phyloP scores from a whole-genome alignment of 176 grass and related monocot species.

The Oryza glumipatula region DNA sequence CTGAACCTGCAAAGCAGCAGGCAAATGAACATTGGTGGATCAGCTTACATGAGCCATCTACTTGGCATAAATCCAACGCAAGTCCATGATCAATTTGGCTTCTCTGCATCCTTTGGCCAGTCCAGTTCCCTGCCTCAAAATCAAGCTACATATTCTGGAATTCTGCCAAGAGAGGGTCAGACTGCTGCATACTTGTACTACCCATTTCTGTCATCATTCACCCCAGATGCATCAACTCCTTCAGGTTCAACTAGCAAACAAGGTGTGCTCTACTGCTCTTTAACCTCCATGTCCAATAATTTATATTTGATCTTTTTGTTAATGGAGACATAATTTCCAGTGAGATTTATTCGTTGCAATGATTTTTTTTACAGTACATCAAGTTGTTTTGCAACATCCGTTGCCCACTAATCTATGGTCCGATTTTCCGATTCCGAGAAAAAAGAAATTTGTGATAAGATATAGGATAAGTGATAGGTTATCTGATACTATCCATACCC shows the following conservation, averaged over 20 bases:
- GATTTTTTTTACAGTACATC: neutral
- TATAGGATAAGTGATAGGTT: too few species aligned
- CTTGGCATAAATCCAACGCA: neutral
- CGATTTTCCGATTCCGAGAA: too few species aligned
- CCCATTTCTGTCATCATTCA: neutral
- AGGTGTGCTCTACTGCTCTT: conserved; percentile 10
- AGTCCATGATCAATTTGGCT: neutral
- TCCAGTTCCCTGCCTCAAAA: conserved; percentile 8
- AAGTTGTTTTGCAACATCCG: neutral
- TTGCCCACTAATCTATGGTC: neutral
- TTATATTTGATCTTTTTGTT: neutral
- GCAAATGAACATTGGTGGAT: neutral
- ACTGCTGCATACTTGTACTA: neutral
- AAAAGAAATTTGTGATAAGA: too few species aligned
- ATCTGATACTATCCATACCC: too few species aligned
- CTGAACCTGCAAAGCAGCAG: neutral
- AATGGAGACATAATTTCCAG: neutral
- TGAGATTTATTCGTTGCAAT: neutral
- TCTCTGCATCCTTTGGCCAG: neutral
- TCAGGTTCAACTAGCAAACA: neutral
- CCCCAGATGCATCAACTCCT: neutral
- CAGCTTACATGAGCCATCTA: neutral
- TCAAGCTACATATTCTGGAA: neutral
- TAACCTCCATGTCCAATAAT: neutral
- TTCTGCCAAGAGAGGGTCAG: neutral